Percentiles rank a stretch among this genome's conserved stretches.
Conservation (phyloP, 2,329 filamentous ascomycete species). For the Apiospora aurea region DNA sequence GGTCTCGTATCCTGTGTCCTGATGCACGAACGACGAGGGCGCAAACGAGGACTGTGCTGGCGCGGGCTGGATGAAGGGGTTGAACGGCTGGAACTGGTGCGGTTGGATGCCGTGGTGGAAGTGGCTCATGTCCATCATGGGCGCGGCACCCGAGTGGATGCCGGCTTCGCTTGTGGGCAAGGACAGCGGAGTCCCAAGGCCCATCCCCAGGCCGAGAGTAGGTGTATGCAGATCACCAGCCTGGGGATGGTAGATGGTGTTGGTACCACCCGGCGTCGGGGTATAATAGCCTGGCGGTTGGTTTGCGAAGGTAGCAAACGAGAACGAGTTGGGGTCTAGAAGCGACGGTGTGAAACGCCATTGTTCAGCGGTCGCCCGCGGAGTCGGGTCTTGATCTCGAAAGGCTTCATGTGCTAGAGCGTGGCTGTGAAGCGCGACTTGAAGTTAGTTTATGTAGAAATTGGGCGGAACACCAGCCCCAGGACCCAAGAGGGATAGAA, state of each 20-base stretch:
- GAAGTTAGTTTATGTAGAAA: slow-evolving; percentile 49
- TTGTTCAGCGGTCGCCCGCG: slow-evolving; percentile 78
- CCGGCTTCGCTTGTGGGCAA: slow-evolving; percentile 73
- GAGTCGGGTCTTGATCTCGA: slow-evolving; percentile 81
- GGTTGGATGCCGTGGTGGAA: slow-evolving; percentile 61
- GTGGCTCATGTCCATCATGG: slow-evolving; percentile 67
- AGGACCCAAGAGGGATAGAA: background rate
- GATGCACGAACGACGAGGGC: slow-evolving; percentile 81
- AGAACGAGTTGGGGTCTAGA: slow-evolving; percentile 84
- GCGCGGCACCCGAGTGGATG: slow-evolving; percentile 64
- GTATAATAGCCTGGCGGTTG: slow-evolving; percentile 87
- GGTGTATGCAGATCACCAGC: slow-evolving; percentile 90
- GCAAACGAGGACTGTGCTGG: slow-evolving; percentile 68
- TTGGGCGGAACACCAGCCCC: background rate
- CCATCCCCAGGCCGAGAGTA: slow-evolving; percentile 74
- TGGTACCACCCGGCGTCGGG: slow-evolving; percentile 81
- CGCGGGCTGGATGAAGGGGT: slow-evolving; percentile 72
- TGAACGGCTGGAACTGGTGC: slow-evolving; percentile 69
- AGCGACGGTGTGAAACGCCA: slow-evolving; percentile 91
- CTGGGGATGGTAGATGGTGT: slow-evolving; percentile 81
- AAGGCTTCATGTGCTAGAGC: slow-evolving; percentile 53
- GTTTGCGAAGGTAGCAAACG: slow-evolving; percentile 80
- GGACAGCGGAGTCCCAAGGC: slow-evolving; percentile 81
- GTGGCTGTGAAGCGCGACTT: slow-evolving; percentile 52
- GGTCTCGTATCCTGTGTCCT: slow-evolving; percentile 79